Evolutionary conservation across 148 eudicot species (phyloP).

Genomic region (Amaranthus hypochondriacus): DNA sequence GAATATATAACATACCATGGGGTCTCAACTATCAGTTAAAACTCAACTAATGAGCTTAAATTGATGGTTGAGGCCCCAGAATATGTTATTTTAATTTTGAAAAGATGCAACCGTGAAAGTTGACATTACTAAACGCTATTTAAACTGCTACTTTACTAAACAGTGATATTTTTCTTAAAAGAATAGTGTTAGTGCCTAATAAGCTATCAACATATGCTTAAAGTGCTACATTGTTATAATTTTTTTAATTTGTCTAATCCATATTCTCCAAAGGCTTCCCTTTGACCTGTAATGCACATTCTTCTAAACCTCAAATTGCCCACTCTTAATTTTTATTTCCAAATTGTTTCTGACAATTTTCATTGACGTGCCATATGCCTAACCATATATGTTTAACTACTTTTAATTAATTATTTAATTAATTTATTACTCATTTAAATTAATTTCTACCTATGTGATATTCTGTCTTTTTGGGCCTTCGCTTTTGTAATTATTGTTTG

Average conservation of each 20-base stretch:
- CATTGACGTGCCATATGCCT: constrained; percentile 12
- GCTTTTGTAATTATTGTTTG: not conserved
- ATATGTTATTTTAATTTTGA: no score
- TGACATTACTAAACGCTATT: no score
- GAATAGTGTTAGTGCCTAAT: no score
- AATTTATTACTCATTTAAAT: not conserved
- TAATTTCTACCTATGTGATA: not conserved
- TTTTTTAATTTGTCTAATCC: constrained; percentile 2
- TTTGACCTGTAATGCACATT: constrained; percentile 21
- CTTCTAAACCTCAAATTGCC: not conserved
- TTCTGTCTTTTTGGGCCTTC: not conserved
- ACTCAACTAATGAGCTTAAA: no score
- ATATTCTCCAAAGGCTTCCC: not conserved
- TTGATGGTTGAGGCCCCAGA: no score
- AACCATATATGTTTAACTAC: not conserved
- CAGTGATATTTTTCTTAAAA: no score
- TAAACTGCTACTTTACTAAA: no score
- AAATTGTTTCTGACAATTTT: not conserved
- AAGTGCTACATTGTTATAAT: not conserved
- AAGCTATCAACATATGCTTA: no score
- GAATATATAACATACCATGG: no score
- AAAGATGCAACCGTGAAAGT: no score
- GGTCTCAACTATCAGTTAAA: no score
- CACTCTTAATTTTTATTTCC: not conserved
- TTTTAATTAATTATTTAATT: not conserved